Percentiles rank a stretch among this genome's conserved stretches.
Evolutionary conservation across 495 filamentous ascomycete genomes (phyloP).

Genomic region (Aspergillus egyptiacus): DNA sequence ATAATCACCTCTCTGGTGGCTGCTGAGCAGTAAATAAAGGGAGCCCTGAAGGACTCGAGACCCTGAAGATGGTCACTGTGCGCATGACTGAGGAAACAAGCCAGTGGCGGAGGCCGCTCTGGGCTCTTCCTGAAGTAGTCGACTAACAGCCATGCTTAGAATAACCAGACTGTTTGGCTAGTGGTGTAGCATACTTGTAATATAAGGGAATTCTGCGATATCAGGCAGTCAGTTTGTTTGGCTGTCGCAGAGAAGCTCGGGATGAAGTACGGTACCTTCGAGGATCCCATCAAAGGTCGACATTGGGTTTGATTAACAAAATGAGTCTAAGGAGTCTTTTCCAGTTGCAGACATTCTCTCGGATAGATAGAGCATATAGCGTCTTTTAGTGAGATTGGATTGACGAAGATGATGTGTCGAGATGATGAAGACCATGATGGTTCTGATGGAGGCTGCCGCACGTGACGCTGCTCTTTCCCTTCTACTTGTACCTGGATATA

Average conservation of each 20-base stretch:
- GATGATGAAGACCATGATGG: too few relatives aligned
- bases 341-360: not conserved
- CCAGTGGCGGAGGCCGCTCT: conserved; percentile 57
- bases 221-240: conserved; percentile 7
- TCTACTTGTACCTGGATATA: too few relatives aligned
- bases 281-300: conserved; percentile 77
- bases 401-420: too few relatives aligned
- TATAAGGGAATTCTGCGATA: conserved; percentile 36
- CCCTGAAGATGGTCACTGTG: conserved; percentile 88
- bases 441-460: too few relatives aligned
- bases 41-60: conserved; percentile 66
- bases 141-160: conserved; percentile 39
- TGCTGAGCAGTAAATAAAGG: conserved; percentile 86
- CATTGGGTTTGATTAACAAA: conserved; percentile 38
- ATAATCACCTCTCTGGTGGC: conserved; percentile 65
- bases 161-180: not conserved
- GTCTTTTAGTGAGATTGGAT: too few relatives aligned
- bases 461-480: too few relatives aligned
- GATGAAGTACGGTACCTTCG: conserved; percentile 42
- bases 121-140: conserved; percentile 72
- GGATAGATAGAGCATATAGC: too few relatives aligned
- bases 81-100: conserved; percentile 88
- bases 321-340: not conserved
- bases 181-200: conserved; percentile 25
- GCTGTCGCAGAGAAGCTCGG: not conserved